Evolutionary conservation across 2,329 filamentous ascomycete species (phyloP), one percentile per base, ranked within the genome.

Genomic region (Penicillium olsonii): DNA sequence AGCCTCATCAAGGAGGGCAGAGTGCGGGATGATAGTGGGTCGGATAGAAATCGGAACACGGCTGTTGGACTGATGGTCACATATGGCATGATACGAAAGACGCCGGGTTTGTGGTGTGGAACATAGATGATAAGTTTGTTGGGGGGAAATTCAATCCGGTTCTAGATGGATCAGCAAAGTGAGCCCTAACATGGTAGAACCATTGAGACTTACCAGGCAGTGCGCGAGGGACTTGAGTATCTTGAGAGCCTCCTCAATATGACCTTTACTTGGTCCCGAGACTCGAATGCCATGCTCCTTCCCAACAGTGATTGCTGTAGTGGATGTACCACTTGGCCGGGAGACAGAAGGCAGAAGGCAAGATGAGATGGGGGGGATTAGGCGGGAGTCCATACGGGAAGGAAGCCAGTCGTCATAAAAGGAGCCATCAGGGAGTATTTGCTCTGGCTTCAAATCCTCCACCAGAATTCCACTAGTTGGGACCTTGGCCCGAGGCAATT

Each of bases 81-180:
- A 34, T 33, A 38, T 11, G 18, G 8, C 26, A 49, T 38, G 41
- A 49, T 26, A 26, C 41, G 34, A 34, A 39, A 45, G 14, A 26
- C 44, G 34, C 33, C 24, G 12, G 8, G 19, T 1, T 39, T 26
- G 4, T 10, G 40, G 14, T 33, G 17, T 1, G 46, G 41, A 11
- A 18, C 24, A 8, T 38, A 11, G 20, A 49, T 26, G 15, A 27
- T 34, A 5, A 45, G 14, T 5, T 34, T 34, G 6, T 14, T 19
- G 4, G 37, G 37, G 8, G 27, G 34, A 11, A 31, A 22, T 14
- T 31, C 46, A 8, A 49, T 49, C 11, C 22, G 18, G 17, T 45
- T 34, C 46, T 49, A 26, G 27, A 39, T 11, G 11, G 15, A 26
- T 49, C 26, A 49, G 17, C 41, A 20, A n/a, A 9, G 5, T 6